Evolutionary conservation across 2,329 filamentous ascomycete species (phyloP).

Genomic region (Dactylellina drechsleri): DNA sequence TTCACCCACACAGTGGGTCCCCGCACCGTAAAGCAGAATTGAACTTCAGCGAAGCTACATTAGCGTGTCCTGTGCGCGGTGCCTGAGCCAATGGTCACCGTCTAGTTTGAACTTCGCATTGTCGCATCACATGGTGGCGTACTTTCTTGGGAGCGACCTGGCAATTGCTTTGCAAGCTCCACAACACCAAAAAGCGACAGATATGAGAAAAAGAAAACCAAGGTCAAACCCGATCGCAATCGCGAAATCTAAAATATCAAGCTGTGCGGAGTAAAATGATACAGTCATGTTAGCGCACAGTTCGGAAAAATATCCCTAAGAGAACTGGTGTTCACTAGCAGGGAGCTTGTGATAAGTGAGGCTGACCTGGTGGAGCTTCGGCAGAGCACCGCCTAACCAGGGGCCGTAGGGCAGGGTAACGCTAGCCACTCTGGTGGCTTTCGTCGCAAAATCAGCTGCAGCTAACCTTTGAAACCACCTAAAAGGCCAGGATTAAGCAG

Average conservation of each 20-base stretch:
- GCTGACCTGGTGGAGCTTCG: constrained; percentile 33
- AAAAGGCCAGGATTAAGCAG: not conserved
- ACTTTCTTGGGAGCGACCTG: constrained; percentile 9
- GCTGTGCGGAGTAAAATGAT: constrained; percentile 20
- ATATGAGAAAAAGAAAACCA: constrained; percentile 24
- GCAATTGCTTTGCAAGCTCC: constrained; percentile 3
- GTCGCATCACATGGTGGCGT: constrained; percentile 40
- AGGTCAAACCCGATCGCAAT: constrained; percentile 11
- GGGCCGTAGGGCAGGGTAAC: constrained; percentile 20
- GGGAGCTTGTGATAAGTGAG: constrained; percentile 22
- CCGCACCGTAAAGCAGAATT: constrained; percentile 15
- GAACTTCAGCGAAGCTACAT: constrained; percentile 13
- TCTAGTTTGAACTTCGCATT: constrained; percentile 2
- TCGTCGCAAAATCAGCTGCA: constrained; percentile 25
- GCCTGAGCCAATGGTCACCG: constrained; percentile 33
- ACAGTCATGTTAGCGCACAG: constrained; percentile 5
- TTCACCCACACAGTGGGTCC: constrained; percentile 26
- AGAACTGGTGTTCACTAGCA: not conserved
- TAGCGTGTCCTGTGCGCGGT: constrained; percentile 45
- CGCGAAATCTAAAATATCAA: constrained; percentile 37
- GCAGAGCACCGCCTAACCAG: constrained; percentile 34
- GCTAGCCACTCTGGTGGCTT: constrained; percentile 41
- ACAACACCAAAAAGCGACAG: constrained; percentile 17
- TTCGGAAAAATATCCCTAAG: constrained; percentile 31
- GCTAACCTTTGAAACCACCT: constrained; percentile 19